Conservation (phyloP, 164 flowering plant species). For the Stephania cephalantha region DNA sequence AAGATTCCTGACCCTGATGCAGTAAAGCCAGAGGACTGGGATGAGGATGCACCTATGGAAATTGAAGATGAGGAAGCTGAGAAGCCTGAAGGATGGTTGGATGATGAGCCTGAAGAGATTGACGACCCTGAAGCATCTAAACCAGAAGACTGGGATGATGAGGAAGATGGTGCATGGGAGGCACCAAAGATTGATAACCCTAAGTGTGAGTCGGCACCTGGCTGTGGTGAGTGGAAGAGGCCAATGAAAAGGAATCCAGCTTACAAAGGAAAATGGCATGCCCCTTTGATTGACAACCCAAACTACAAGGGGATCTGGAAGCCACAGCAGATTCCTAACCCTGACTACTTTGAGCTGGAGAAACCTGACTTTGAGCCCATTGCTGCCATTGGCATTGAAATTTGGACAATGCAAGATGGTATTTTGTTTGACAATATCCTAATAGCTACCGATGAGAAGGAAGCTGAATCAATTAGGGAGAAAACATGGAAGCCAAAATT, state of each 20-base stretch:
- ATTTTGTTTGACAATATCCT: conserved; percentile 87
- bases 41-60: conserved; percentile 96
- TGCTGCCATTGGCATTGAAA: conserved; percentile 93
- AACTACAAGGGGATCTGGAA: conserved; percentile 96
- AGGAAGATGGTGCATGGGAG: conserved; percentile 99
- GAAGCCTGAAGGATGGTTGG: conserved; percentile 98
- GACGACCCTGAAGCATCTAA: conserved; percentile 93
- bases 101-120: conserved; percentile 94
- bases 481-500: conserved; percentile 80
- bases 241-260: conserved; percentile 91
- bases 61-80: conserved; percentile 90
- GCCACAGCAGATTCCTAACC: conserved; percentile 82
- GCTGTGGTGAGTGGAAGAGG: conserved; percentile 98
- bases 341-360: conserved; percentile 72
- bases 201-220: conserved; percentile 76
- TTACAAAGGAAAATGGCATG: conserved; percentile 97
- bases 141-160: conserved; percentile 99
- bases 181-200: conserved; percentile 93
- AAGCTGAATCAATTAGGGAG: conserved; percentile 54
- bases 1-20: conserved; percentile 89
- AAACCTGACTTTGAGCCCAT: conserved; percentile 80
- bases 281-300: conserved; percentile 83
- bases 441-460: conserved; percentile 65
- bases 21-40: conserved; percentile 95
- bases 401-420: conserved; percentile 99